Conservation (phyloP, 495 filamentous ascomycete species). For the Bryoglossum gracile region DNA sequence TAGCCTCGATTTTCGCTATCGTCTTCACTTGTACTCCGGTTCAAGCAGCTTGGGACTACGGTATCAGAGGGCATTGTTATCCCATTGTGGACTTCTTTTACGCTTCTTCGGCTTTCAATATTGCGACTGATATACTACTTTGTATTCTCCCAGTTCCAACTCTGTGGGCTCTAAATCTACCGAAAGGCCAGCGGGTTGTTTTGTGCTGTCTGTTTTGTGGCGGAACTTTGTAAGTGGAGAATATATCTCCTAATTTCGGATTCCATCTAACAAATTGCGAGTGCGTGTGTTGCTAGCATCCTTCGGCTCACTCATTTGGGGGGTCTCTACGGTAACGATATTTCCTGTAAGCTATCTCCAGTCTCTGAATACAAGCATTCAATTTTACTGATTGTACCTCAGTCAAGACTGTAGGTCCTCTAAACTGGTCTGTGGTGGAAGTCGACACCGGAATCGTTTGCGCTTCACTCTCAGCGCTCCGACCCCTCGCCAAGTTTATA, state of each 20-base stretch:
- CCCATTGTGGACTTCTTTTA: constrained; percentile 38
- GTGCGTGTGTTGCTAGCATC: constrained; percentile 25
- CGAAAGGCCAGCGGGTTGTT: constrained; percentile 22
- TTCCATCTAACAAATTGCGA: constrained; percentile 2
- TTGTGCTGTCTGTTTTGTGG: constrained; percentile 26
- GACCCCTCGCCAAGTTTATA: constrained; percentile 19
- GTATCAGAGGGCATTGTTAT: constrained; percentile 33
- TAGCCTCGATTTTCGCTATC: constrained; percentile 36
- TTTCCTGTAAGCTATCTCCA: constrained; percentile 19
- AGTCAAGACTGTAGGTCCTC: constrained; percentile 24
- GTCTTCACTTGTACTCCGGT: constrained; percentile 43
- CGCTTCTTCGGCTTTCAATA: constrained; percentile 36
- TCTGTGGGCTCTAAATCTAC: constrained; percentile 33
- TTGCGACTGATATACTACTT: constrained; percentile 40
- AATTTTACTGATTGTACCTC: not conserved
- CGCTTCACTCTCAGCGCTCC: constrained; percentile 25
- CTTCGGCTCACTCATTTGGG: constrained; percentile 20
- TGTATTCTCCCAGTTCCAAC: constrained; percentile 35
- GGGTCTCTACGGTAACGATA: constrained; percentile 22
- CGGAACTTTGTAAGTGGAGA: constrained; percentile 26
- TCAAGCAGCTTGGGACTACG: constrained; percentile 35
- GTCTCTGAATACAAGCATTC: not conserved
- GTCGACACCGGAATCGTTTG: constrained; percentile 28
- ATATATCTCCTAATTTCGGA: not conserved
- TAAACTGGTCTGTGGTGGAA: constrained; percentile 30